phyloP scores from a whole-genome alignment of 306 rosid genomes.

The cucumber (Cucumis sativus) region Cucumber_9930_V3 NC_026657.2:36333001-36333500 shows the following conservation, averaged over 20 bases:
- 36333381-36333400: conserved; percentile 97
- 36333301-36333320: conserved; percentile 71
- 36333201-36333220: conserved; percentile 88
- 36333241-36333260: conserved; percentile 87
- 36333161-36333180: conserved; percentile 65
- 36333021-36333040: too few species aligned
- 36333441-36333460: conserved; percentile 81
- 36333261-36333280: conserved; percentile 92
- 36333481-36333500: conserved; percentile 82
- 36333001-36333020: background rate
- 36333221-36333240: conserved; percentile 75
- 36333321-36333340: conserved; percentile 92
- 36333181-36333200: conserved; percentile 89
- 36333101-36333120: conserved; percentile 89
- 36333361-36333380: conserved; percentile 74
- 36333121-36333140: conserved; percentile 61
- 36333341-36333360: conserved; percentile 80
- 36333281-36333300: conserved; percentile 77
- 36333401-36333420: conserved; percentile 80
- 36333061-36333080: background rate
- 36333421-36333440: conserved; percentile 86
- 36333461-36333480: conserved; percentile 91
- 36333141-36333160: conserved; percentile 47
- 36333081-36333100: conserved; percentile 1
- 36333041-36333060: background rate